A percentile compares a stretch with the other conserved stretches of the same genome.
phyloP scores from a whole-genome alignment of 169 alveolate genomes.

The Theileria orientalis region DNA sequence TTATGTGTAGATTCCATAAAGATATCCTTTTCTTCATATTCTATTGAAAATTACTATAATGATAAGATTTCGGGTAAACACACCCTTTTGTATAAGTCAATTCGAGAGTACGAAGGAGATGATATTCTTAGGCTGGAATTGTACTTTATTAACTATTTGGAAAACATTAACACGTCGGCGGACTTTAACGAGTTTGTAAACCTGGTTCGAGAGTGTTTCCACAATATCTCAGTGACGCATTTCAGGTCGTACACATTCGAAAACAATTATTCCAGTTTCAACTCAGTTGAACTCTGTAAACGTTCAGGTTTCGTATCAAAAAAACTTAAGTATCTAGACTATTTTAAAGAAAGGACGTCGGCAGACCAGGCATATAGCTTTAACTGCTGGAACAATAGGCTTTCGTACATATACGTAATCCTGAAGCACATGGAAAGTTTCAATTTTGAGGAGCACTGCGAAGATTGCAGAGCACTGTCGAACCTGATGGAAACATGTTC shows the following conservation, averaged over 20 bases:
- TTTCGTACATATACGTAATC: conserved; percentile 1
- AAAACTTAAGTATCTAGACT: neutral
- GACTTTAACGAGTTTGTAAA: conserved; percentile 1
- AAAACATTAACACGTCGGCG: neutral
- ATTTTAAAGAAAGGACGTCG: neutral
- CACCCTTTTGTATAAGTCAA: neutral
- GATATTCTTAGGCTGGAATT: conserved; percentile 14
- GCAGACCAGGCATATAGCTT: neutral
- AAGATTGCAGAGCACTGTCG: neutral
- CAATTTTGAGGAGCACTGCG: conserved; percentile 17
- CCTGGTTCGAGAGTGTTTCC: conserved; percentile 15
- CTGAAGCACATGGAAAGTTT: neutral
- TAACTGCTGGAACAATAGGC: conserved; percentile 21
- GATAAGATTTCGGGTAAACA: conserved; percentile 10
- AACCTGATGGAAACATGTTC: neutral
- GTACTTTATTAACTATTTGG: conserved; percentile 17
- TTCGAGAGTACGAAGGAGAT: conserved; percentile 13
- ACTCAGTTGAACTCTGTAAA: neutral
- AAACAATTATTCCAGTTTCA: neutral
- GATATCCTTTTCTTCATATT: neutral
- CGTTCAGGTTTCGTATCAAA: neutral
- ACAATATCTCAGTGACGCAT: neutral
- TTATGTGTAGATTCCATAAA: neutral
- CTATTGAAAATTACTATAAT: conserved; percentile 7
- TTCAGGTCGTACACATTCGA: neutral